phyloP scores from a whole-genome alignment of 2,329 filamentous ascomycete species.

The Ceratocystis colombiana region DNA sequence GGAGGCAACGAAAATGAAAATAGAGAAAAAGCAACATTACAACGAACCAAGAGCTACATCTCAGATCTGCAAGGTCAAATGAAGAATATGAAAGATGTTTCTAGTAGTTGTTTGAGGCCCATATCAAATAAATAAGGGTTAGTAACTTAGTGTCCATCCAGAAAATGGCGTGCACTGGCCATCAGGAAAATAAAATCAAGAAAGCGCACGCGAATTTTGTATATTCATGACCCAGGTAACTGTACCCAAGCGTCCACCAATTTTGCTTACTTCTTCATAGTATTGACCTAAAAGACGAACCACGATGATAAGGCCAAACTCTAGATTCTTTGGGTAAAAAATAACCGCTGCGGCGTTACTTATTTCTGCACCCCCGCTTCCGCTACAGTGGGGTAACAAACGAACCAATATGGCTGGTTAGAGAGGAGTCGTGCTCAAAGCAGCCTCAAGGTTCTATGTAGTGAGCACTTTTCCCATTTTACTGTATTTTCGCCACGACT shows the following conservation, averaged over 20 bases:
- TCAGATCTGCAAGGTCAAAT: background rate
- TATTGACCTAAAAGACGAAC: background rate
- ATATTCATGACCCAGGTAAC: background rate
- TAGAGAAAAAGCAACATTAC: background rate
- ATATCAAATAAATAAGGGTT: background rate
- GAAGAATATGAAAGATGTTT: background rate
- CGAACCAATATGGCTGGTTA: background rate
- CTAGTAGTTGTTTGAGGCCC: background rate
- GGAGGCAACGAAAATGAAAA: background rate
- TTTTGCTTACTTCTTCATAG: background rate
- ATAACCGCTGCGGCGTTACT: background rate
- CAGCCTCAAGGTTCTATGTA: background rate
- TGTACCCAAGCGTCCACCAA: background rate
- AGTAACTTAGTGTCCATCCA: background rate
- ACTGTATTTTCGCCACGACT: background rate
- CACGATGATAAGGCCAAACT: background rate
- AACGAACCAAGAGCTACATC: background rate
- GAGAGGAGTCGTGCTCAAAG: background rate
- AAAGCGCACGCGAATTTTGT: background rate
- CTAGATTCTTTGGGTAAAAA: background rate
- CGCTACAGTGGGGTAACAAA: background rate
- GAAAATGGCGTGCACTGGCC: background rate
- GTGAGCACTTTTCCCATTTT: background rate
- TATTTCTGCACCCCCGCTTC: background rate
- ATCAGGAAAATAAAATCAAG: background rate